These are phyloP conservation scores for Pilasporangium apinafurcum DNA, from an alignment of 352 stramenopile genomes.

Conservation along the genomic window DNA sequence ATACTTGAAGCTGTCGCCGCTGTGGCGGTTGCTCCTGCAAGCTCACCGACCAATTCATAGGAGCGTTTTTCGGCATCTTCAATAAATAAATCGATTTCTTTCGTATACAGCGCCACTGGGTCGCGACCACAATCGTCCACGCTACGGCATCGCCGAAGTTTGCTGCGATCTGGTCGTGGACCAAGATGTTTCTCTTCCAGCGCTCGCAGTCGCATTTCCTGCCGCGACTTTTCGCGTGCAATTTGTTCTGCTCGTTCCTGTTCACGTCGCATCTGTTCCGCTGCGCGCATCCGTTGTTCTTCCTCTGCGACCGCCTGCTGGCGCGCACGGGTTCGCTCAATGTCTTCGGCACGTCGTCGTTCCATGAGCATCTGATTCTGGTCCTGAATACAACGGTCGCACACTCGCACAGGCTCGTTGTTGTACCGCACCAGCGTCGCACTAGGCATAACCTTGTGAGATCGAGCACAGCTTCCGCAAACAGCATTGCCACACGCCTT, in stretches of 20 bases:
- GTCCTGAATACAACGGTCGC: constrained; percentile 69
- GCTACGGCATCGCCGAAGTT: constrained; percentile 34
- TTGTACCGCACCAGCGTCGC: constrained; percentile 61
- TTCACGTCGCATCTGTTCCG: constrained; percentile 40
- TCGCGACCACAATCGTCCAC: constrained; percentile 39
- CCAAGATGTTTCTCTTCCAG: constrained; percentile 61
- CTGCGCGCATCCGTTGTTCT: constrained; percentile 47
- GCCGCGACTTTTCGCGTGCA: constrained; percentile 24
- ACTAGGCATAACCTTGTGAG: constrained; percentile 70
- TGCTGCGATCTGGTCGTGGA: constrained; percentile 33
- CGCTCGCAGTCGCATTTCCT: constrained; percentile 31
- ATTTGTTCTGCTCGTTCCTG: constrained; percentile 37
- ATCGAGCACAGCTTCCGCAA: constrained; percentile 64
- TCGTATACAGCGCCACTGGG: constrained; percentile 24
- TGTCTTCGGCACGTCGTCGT: constrained; percentile 54
- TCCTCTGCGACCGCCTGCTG: constrained; percentile 68
- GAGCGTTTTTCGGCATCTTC: constrained; percentile 54
- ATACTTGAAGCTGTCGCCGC: constrained; percentile 7
- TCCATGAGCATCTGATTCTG: constrained; percentile 75
- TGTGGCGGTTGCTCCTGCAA: constrained; percentile 6
- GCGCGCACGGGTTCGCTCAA: constrained; percentile 62
- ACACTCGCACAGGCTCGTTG: constrained; percentile 78
- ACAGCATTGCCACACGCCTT: constrained; percentile 78
- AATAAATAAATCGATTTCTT: constrained; percentile 46
- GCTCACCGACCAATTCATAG: constrained; percentile 29